A percentile compares a stretch with the other conserved stretches of the same genome.
Evolutionary conservation across 805 yeast species (phyloP).

Genomic region (Candida boleticola): DNA sequence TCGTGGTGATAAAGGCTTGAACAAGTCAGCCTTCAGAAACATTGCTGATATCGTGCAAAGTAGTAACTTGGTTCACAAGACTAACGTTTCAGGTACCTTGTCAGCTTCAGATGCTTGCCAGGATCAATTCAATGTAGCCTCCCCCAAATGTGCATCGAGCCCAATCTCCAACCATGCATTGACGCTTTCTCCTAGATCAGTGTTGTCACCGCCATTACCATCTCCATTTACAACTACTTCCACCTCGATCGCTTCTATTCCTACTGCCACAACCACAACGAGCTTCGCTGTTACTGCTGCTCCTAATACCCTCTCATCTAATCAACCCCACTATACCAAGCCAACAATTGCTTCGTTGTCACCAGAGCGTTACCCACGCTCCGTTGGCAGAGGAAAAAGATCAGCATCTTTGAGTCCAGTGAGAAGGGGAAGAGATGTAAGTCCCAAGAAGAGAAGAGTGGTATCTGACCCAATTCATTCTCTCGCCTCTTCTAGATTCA

Average conservation of each 20-base stretch:
- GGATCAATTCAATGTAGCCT: too few species aligned
- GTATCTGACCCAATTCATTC: background rate
- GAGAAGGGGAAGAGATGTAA: background rate
- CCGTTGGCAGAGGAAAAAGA: background rate
- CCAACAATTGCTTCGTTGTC: constrained; percentile 27
- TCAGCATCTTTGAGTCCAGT: background rate
- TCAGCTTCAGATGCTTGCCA: constrained; percentile 1
- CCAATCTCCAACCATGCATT: constrained; percentile 2
- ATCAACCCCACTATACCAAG: constrained; percentile 33
- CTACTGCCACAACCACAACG: too few species aligned
- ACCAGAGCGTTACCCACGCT: background rate
- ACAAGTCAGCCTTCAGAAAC: constrained; percentile 25
- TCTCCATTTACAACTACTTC: background rate
- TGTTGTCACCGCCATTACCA: background rate
- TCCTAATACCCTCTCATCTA: too few species aligned
- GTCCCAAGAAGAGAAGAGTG: background rate
- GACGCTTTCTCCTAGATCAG: constrained; percentile 2
- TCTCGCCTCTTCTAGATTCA: too few species aligned
- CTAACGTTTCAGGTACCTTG: background rate
- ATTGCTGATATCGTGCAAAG: constrained; percentile 20
- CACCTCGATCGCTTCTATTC: too few species aligned
- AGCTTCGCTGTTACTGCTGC: too few species aligned
- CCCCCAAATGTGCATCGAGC: constrained; percentile 10
- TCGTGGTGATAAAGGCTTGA: constrained; percentile 20
- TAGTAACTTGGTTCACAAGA: background rate